Evolutionary conservation across 1,284 basidiomycete species (phyloP).

Genomic region (Mycena citricolor): DNA sequence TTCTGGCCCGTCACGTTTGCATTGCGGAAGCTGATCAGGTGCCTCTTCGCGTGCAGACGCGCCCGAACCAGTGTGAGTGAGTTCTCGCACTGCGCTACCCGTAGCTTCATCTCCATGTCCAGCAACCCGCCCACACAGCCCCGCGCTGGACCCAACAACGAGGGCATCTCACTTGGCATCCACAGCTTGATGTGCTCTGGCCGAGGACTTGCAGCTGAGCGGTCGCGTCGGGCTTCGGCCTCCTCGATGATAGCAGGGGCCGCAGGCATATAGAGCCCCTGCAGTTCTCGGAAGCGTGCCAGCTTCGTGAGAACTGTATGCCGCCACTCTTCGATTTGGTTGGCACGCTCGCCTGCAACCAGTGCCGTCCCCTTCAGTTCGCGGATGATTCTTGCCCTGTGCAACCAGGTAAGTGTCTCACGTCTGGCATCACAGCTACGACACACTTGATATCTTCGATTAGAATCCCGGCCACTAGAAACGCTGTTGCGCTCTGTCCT

Average conservation of each 20-base stretch:
- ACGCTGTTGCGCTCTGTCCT: slow-evolving; percentile 5
- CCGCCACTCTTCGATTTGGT: slow-evolving; percentile 12
- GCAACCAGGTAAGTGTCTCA: neutral
- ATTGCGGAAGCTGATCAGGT: slow-evolving; percentile 11
- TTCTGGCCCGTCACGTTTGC: slow-evolving; percentile 9
- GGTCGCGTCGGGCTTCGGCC: slow-evolving; percentile 1
- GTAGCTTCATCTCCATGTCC: slow-evolving; percentile 3
- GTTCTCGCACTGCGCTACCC: slow-evolving; percentile 7
- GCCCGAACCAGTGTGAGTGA: slow-evolving; percentile 3
- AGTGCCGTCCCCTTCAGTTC: neutral
- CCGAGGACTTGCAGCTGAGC: neutral
- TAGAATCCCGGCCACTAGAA: slow-evolving; percentile 13
- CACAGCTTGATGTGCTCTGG: slow-evolving; percentile 15
- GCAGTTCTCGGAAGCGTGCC: slow-evolving; percentile 11
- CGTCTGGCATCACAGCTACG: neutral
- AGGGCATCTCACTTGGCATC: slow-evolving; percentile 11
- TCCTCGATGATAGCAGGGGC: neutral
- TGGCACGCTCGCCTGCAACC: slow-evolving; percentile 1
- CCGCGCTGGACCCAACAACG: neutral
- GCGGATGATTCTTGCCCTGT: neutral
- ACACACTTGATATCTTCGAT: slow-evolving; percentile 20
- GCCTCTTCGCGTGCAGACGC: slow-evolving; percentile 8
- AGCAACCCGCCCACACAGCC: neutral
- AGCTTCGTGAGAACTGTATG: slow-evolving; percentile 10
- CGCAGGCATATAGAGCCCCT: slow-evolving; percentile 16